These are phyloP conservation scores for Zea mays DNA, from an alignment of 176 grass and related monocot genomes.

Conservation along the genomic window DNA sequence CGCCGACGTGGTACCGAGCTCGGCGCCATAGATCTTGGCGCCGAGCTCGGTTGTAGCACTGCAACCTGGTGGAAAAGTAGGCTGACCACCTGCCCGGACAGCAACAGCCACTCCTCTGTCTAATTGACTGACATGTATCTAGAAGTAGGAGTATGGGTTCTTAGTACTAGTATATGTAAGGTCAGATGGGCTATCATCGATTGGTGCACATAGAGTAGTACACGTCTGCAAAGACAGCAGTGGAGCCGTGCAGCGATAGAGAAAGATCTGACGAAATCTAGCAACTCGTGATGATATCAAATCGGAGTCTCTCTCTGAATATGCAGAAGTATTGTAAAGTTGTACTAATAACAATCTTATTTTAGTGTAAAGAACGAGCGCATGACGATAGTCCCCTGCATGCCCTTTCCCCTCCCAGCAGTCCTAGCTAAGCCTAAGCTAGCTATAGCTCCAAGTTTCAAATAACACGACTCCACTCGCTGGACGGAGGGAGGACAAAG, in stretches of 20 bases:
- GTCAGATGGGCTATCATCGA: too few species aligned
- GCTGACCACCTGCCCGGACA: too few species aligned
- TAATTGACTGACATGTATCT: too few species aligned
- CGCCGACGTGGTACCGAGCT: too few species aligned
- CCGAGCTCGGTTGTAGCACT: too few species aligned
- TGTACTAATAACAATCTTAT: constrained; percentile 9
- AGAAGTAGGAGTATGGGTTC: too few species aligned
- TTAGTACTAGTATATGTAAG: too few species aligned
- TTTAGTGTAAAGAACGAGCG: constrained; percentile 26
- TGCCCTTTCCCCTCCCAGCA: background rate
- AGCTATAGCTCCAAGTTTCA: constrained; percentile 49
- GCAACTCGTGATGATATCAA: background rate
- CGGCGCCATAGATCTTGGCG: too few species aligned
- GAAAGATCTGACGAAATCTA: constrained; percentile 23
- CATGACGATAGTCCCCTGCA: background rate
- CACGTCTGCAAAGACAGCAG: background rate
- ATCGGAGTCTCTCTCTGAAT: background rate
- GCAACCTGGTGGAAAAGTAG: too few species aligned
- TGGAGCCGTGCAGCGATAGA: background rate
- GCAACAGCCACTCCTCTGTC: too few species aligned
- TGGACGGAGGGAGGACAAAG: too few species aligned
- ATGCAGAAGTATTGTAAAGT: constrained; percentile 15
- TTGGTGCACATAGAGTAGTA: too few species aligned
- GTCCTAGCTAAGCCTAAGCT: background rate
- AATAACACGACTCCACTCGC: background rate